Conservation (phyloP, 305 asterid species). For the Solanum hybrid region DNA sequence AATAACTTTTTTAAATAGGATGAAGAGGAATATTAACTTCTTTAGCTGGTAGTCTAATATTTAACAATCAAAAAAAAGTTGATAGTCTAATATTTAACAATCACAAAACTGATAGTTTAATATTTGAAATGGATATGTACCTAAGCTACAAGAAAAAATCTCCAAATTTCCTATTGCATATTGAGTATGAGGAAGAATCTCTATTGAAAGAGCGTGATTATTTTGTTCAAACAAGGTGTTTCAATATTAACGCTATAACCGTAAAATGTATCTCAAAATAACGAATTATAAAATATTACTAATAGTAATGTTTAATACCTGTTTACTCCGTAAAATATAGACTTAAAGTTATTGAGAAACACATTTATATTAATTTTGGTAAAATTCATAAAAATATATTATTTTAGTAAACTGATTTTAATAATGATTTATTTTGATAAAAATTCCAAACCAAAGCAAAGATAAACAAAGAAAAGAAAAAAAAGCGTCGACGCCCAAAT, state of each 20-base stretch:
- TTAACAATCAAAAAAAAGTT: too few relatives aligned
- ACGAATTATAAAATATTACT: too few relatives aligned
- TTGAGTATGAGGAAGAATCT: neutral
- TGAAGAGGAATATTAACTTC: neutral
- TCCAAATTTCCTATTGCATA: neutral
- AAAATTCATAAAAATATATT: too few relatives aligned
- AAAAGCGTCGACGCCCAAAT: neutral
- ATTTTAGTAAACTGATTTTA: neutral
- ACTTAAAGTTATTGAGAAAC: too few relatives aligned
- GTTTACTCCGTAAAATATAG: too few relatives aligned
- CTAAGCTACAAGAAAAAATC: neutral
- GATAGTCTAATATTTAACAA: too few relatives aligned
- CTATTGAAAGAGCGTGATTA: neutral
- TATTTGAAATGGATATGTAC: neutral
- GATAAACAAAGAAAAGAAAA: neutral
- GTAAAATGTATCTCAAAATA: too few relatives aligned
- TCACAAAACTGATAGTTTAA: neutral
- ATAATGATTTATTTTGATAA: too few relatives aligned
- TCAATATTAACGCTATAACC: too few relatives aligned
- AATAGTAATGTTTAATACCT: too few relatives aligned
- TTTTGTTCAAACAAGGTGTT: neutral
- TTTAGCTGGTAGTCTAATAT: neutral
- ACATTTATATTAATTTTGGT: too few relatives aligned
- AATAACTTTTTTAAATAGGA: too few relatives aligned
- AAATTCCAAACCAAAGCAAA: neutral